Percentiles rank a stretch among this genome's conserved stretches.
phyloP scores from a whole-genome alignment of 1,284 basidiomycete species.

The Chiua sp. region DNA sequence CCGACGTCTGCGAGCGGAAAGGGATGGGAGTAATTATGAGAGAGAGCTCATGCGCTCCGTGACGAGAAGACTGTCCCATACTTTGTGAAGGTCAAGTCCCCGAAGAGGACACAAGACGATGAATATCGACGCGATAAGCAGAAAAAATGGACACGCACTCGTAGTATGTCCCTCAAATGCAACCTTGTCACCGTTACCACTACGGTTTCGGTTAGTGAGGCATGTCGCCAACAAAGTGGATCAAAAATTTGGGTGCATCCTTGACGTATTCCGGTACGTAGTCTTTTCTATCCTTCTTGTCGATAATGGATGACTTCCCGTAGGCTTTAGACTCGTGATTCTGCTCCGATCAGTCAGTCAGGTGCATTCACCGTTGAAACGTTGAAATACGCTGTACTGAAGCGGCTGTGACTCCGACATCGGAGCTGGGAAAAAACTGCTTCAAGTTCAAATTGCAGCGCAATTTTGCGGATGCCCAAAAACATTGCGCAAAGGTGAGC shows the following conservation, averaged over 20 bases:
- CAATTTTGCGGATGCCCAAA: too few species aligned
- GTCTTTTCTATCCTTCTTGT: constrained; percentile 13
- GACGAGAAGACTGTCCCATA: constrained; percentile 87
- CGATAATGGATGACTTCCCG: neutral
- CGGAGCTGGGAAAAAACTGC: too few species aligned
- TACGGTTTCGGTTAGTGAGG: constrained; percentile 85
- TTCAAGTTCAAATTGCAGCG: too few species aligned
- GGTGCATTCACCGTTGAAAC: too few species aligned
- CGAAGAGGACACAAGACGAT: neutral
- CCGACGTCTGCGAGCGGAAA: constrained; percentile 74
- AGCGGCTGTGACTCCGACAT: too few species aligned
- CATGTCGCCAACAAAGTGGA: constrained; percentile 91
- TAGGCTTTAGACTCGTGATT: too few species aligned
- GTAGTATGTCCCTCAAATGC: constrained; percentile 70
- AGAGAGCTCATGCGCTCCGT: constrained; percentile 80
- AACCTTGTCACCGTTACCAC: constrained; percentile 83
- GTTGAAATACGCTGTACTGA: too few species aligned
- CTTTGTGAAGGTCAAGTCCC: constrained; percentile 69
- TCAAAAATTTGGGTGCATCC: constrained; percentile 82
- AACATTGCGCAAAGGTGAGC: constrained; percentile 24
- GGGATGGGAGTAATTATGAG: constrained; percentile 77
- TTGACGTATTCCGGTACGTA: constrained; percentile 29
- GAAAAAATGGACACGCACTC: constrained; percentile 48
- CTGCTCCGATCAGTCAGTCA: too few species aligned
- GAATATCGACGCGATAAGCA: neutral